These are phyloP conservation scores for Boletus rubroflammeus DNA, from an alignment of 768 basidiomycete species.

Conservation along the genomic window DNA sequence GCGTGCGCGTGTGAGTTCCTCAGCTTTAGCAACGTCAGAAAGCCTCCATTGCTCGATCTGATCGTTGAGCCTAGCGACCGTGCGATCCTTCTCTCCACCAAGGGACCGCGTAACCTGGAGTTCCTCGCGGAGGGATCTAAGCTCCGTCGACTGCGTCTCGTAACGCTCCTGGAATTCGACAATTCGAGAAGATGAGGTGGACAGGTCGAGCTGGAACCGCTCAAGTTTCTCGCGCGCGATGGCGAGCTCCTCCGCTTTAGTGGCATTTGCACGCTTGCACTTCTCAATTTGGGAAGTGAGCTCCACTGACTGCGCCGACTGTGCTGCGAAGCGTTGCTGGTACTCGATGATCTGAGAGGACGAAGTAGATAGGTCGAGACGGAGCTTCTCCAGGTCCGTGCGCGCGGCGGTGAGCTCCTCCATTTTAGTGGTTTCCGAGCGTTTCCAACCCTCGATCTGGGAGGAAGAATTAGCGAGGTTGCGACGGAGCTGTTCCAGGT, in stretches of 20 bases:
- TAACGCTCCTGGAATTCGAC: not conserved
- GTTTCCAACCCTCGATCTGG: not conserved
- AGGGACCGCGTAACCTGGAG: not conserved
- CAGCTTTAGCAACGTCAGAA: not conserved
- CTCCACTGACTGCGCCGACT: not conserved
- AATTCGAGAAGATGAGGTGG: not conserved
- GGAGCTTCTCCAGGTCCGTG: slow-evolving; percentile 2
- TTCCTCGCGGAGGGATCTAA: not conserved
- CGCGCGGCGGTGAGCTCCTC: not conserved
- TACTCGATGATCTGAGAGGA: not conserved
- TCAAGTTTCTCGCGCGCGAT: not conserved
- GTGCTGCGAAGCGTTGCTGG: not conserved
- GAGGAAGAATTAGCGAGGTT: not conserved
- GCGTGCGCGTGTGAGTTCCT: not conserved
- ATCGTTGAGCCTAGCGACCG: not conserved
- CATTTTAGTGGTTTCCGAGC: not conserved
- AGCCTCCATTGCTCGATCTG: not conserved
- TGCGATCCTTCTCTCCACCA: not conserved
- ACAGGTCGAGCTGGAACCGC: not conserved
- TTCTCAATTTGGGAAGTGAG: not conserved
- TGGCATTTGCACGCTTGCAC: not conserved
- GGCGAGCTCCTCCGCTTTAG: not conserved
- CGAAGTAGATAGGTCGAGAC: not conserved
- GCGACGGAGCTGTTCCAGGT: not conserved
- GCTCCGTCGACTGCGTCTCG: not conserved